A percentile compares a stretch with the other conserved stretches of the same genome.
Conservation (phyloP, 2,329 filamentous ascomycete genomes). For the Fusarium oligoseptatum region DNA sequence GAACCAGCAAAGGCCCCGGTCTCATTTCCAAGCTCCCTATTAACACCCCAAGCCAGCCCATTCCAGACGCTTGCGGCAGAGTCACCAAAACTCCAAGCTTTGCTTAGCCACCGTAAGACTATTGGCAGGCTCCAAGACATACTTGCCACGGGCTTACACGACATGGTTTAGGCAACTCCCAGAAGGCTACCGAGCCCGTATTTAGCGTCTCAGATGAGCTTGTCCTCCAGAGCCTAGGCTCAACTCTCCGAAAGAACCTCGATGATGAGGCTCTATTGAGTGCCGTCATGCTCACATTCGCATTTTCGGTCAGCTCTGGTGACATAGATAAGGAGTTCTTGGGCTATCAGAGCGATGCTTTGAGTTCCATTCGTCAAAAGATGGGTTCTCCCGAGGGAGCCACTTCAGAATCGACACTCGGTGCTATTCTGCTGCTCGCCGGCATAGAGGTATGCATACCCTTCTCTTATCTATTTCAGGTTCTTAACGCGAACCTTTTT, state of each 20-base stretch:
- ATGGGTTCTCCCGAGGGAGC: constrained; percentile 47
- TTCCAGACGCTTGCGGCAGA: constrained; percentile 31
- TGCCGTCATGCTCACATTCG: constrained; percentile 56
- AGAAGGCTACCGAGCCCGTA: too few species aligned
- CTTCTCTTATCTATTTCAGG: not conserved
- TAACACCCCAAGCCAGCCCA: constrained; percentile 2
- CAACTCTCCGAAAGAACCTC: constrained; percentile 50
- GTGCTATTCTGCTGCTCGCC: constrained; percentile 57
- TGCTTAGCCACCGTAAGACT: constrained; percentile 31
- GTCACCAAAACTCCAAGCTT: constrained; percentile 13
- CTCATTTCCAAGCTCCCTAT: not conserved
- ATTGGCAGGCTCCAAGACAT: too few species aligned
- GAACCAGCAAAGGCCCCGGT: rapidly evolving
- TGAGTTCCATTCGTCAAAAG: constrained; percentile 51
- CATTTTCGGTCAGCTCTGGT: constrained; percentile 46
- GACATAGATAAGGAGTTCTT: constrained; percentile 52
- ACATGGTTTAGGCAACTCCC: too few species aligned
- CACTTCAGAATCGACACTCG: constrained; percentile 54
- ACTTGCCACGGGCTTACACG: too few species aligned
- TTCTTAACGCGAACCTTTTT: too few species aligned
- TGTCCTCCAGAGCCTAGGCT: constrained; percentile 53
- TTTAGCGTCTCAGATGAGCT: constrained; percentile 55
- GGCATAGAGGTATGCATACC: constrained; percentile 55
- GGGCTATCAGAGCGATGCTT: constrained; percentile 50
- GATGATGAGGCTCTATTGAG: constrained; percentile 55